Evolutionary conservation across 371 early-diverging fungal genomes (phyloP), one percentile per base, ranked within the genome.

Genomic region (Lichtheimia ornata): DNA sequence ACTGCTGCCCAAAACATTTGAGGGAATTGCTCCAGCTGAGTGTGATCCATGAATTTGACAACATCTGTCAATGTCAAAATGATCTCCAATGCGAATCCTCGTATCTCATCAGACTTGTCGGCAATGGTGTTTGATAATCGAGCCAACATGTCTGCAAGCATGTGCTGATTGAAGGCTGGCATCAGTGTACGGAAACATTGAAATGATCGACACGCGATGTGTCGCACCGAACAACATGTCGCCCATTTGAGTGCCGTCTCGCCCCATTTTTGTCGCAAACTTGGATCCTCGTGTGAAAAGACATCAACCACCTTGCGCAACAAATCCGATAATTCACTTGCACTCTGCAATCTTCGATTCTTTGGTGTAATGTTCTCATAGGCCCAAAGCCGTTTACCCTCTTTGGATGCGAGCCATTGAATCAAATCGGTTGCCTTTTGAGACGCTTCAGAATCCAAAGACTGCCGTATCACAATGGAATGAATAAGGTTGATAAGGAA

Each of bases 161-260:
- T 93, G 56, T 83, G 80, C 49, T 87, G 88, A 50, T 88, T 91
- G 44, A 93, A 88, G 0, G 80, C 73, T 9, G 96, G 94, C 73
- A 83, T 85, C 22, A 97, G 63, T 2, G 84, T 84, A 13, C 95
- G 86, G 64, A 94, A 93, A 54, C 94, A 87, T 62, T 95, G 94
- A 60, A 96, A 87, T 0, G 95, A 94, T 12, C 94, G 84, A 49
- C 92, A 91, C 0, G 97, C 97, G 18, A 94, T 84, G 62, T 95
- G 93, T 1, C 94, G 87, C 5, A 95, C 94, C 5, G 96, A 91
- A 64, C 96, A 96, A 17, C 85, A 83, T 17, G 94, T 94, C 0
- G 94, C 96, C 94, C 94, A 96, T 51, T 86, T 83, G n/a, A 95
- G 79, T 0, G 96, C 93, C 1, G 87, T 87, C 51, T 88, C 89